Base-by-base conservation (phyloP, 2,329 filamentous ascomycete species). In the Pseudogymnoascus sp. region DNA sequence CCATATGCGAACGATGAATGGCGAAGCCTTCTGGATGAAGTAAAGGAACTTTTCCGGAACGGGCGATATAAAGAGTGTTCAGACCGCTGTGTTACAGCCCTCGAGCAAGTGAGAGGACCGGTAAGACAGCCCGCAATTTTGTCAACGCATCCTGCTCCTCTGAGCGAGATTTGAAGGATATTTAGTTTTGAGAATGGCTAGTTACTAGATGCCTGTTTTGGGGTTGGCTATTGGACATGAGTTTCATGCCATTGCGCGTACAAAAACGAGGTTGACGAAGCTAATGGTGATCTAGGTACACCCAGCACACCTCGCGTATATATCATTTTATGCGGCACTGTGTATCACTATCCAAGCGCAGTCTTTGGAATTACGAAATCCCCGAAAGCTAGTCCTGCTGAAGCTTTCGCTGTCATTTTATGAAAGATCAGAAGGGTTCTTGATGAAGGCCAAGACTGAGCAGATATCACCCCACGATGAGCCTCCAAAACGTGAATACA, bases 301-400 rank as follows among this genome's bases (percentile, higher is more conserved):
- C 33, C 67, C 70, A 33, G 59, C 71, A 4, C 67, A 71, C 60
- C 65, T 62, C 11, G 68, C 72, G 11, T 71, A 69, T 43, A 58
- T 73, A 7, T 66, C 62, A n/a, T 72, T 71, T 60, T 71, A 68
- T 59, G 66, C 67, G 14, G 71, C 69, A 6, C 66, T 63, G 18
- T 69, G 66, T 15, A 59, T 71, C 15, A 69, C 72, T 60, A 63
- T 68, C 35, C 66, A 62, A 12, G 69, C 70, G 11, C 64, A 64
- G 2, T 61, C 64, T 15, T 65, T 71, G 18, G 47, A 53, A 53
- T 35, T 53, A 53, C 28, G 15, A 53, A 53, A 53, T 53, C 47
- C 47, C 18, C 47, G 47, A 14, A 53, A 53, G 47, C 28, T 53
- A 20, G 47, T 53, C 18, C 28, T 53, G 47, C 15, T 53, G 28